Base-by-base conservation (phyloP, 169 alveolate genomes). In the Babesia ovis region DNA sequence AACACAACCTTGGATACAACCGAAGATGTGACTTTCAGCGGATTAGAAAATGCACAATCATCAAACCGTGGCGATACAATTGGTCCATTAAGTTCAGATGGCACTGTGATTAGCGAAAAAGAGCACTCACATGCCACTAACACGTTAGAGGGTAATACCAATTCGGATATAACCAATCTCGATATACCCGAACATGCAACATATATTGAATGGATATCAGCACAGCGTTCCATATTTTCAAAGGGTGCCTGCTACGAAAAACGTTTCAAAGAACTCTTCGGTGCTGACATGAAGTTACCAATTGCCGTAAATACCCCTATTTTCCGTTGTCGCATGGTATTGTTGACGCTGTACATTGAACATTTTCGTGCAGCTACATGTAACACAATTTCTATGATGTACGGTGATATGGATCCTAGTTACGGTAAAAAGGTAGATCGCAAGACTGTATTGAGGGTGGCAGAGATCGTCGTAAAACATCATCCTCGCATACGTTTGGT, bases 321-420 rank as follows among this genome's bases (percentile, higher is more conserved):
- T n/a, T 77, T 77, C 50, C 71, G 72, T 25, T 22, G 56, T 2
- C 76, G 86, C 35, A 77, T 77, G 86, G 81, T 77, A 32, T 48
- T 77, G 42, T 27, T 77, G 48, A 29, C 48, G 0, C 37, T 60
- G 16, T 77, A 77, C 60, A n/a, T 77, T 23, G 82, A 77, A 48
- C 18, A 29, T 37, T 77, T 68, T 35, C 59, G 59, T 35, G 86
- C 86, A 11, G 82, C 86, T 5, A 32, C 80, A n/a, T 64, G 42
- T n/a, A 42, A 59, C 37, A 57, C 35, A 18, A n/a, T 77, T 18
- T 8, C 86, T 8, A 22, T 14, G 18, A 50, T 77, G 58, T 66
- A 50, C 50, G 45, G 39, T 6, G 82, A 77, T 29, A 35, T 77
- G 72, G 82, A 77, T 31, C 18, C 50, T 35, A 29, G 23, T 4